Evolutionary conservation across 495 filamentous ascomycete genomes (phyloP).

Genomic region (Aspergillus ellipticus): DNA sequence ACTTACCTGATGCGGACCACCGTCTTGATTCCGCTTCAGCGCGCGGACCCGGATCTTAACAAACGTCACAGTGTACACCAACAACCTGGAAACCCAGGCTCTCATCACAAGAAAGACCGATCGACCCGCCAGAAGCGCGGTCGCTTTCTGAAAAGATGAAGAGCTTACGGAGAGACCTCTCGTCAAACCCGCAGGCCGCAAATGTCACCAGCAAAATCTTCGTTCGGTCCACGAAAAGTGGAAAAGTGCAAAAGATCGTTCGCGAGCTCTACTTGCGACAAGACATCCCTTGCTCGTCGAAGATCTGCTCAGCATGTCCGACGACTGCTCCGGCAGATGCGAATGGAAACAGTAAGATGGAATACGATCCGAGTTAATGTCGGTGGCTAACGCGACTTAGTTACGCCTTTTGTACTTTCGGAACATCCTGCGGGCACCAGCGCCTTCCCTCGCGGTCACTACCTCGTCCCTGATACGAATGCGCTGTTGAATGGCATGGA

Average conservation of each 20-base stretch:
- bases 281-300: slow-evolving; percentile 97
- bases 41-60: slow-evolving; percentile 11
- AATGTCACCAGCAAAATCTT: slow-evolving; percentile 92
- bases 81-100: slow-evolving; percentile 10
- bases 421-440: slow-evolving; percentile 79
- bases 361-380: neutral
- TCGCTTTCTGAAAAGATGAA: slow-evolving; percentile 60
- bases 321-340: slow-evolving; percentile 70
- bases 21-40: slow-evolving; percentile 8
- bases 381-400: slow-evolving; percentile 45
- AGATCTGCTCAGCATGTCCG: slow-evolving; percentile 73
- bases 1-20: slow-evolving; percentile 22
- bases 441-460: slow-evolving; percentile 80
- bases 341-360: slow-evolving; percentile 60
- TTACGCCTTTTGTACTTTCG: slow-evolving; percentile 79
- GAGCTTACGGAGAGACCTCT: slow-evolving; percentile 75
- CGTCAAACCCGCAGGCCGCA: slow-evolving; percentile 61
- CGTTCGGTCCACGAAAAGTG: slow-evolving; percentile 84
- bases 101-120: slow-evolving; percentile 16
- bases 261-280: slow-evolving; percentile 90
- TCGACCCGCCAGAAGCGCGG: slow-evolving; percentile 14
- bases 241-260: slow-evolving; percentile 98
- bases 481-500: slow-evolving; percentile 95
- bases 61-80: slow-evolving; percentile 16
- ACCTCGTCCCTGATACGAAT: slow-evolving; percentile 95